phyloP scores from a whole-genome alignment of 768 basidiomycete genomes.

The Neoboletus brunneissimus region DNA sequence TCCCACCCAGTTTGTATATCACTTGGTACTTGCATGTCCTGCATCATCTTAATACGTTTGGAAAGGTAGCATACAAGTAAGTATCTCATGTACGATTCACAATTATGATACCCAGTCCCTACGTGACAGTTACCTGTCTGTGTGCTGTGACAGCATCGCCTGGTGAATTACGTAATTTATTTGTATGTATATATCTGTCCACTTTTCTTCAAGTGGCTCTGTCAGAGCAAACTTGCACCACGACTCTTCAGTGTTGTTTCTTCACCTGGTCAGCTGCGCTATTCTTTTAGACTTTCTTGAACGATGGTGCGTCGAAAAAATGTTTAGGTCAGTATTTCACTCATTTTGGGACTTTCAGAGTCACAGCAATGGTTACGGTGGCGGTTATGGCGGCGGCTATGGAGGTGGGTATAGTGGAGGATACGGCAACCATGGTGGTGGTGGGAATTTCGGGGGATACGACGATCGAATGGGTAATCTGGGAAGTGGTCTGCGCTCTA shows the following conservation, averaged over 20 bases:
- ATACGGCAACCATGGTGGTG: slow-evolving; percentile 28
- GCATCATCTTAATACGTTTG: background rate
- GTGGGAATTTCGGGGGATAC: slow-evolving; percentile 35
- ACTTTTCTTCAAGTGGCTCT: slow-evolving; percentile 15
- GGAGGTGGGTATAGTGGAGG: slow-evolving; percentile 29
- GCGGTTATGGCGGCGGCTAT: slow-evolving; percentile 35
- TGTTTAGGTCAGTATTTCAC: background rate
- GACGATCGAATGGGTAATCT: slow-evolving; percentile 76
- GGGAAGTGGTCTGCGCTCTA: slow-evolving; percentile 74
- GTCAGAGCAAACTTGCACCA: slow-evolving; percentile 17
- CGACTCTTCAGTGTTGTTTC: slow-evolving; percentile 14
- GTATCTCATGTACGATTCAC: slow-evolving; percentile 10
- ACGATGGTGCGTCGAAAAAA: slow-evolving; percentile 19
- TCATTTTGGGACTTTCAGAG: slow-evolving; percentile 19
- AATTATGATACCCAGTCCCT: slow-evolving; percentile 5
- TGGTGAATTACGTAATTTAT: slow-evolving; percentile 8
- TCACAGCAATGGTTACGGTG: slow-evolving; percentile 35
- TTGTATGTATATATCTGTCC: slow-evolving; percentile 14
- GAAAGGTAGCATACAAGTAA: slow-evolving; percentile 8
- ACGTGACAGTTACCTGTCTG: no score
- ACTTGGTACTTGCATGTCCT: slow-evolving; percentile 1
- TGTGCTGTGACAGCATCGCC: no score
- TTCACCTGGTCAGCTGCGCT: background rate
- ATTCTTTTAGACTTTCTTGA: background rate
- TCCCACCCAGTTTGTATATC: slow-evolving; percentile 5